Conservation (phyloP, 129 eudicot genomes). For the Arctium minus region DNA sequence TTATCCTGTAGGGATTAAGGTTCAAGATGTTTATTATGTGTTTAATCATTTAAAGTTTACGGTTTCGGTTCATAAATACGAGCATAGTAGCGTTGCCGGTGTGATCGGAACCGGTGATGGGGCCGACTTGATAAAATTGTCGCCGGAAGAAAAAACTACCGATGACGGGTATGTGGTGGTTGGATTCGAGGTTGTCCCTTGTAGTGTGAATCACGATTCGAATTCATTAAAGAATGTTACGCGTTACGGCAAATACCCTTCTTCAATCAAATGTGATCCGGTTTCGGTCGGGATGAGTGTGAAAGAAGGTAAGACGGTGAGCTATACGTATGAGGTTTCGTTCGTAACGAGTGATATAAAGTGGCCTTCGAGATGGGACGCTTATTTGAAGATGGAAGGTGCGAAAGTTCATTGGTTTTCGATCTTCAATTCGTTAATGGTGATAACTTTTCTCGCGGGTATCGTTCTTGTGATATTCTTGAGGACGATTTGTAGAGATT, state of each 20-base stretch:
- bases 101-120: slow-evolving; percentile 29
- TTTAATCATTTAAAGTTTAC: slow-evolving; percentile 32
- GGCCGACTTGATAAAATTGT: slow-evolving; percentile 5
- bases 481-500: slow-evolving; percentile 30
- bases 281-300: slow-evolving; percentile 16
- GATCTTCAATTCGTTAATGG: slow-evolving; percentile 35
- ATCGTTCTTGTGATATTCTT: slow-evolving; percentile 32
- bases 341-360: slow-evolving; percentile 35
- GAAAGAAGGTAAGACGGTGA: slow-evolving; percentile 20
- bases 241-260: slow-evolving; percentile 18
- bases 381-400: slow-evolving; percentile 39
- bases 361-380: slow-evolving; percentile 39
- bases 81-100: slow-evolving; percentile 21
- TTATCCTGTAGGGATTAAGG: slow-evolving; percentile 26
- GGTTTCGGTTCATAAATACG: slow-evolving; percentile 33
- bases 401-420: slow-evolving; percentile 40
- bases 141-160: neutral
- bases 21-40: slow-evolving; percentile 25
- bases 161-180: slow-evolving; percentile 30
- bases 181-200: slow-evolving; percentile 34
- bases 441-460: slow-evolving; percentile 32
- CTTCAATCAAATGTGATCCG: slow-evolving; percentile 6
- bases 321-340: slow-evolving; percentile 24
- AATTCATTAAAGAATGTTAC: slow-evolving; percentile 14
- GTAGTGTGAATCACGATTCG: slow-evolving; percentile 22